Conservation (phyloP, 208 protist species). For the Trypanosoma rangeli region DNA sequence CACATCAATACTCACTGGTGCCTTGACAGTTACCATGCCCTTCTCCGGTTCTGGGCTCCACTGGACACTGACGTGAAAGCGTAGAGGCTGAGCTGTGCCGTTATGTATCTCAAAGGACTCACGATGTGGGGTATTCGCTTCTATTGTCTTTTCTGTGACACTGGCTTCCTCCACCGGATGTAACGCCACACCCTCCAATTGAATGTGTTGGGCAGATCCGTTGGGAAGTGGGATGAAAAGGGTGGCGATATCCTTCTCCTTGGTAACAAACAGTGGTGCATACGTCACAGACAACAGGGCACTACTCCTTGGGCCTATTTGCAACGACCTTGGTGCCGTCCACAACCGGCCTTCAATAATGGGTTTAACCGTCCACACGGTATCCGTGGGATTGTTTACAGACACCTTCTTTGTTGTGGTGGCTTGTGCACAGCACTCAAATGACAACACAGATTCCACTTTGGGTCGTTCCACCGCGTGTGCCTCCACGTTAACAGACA, state of each 20-base stretch:
- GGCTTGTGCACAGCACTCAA: conserved; percentile 81
- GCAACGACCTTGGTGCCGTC: conserved; percentile 51
- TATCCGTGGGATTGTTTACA: conserved; percentile 79
- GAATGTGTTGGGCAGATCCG: conserved; percentile 82
- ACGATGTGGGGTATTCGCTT: conserved; percentile 39
- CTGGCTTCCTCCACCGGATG: conserved; percentile 45
- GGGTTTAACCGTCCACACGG: conserved; percentile 86
- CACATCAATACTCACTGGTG: conserved; percentile 86
- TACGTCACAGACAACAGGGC: conserved; percentile 84
- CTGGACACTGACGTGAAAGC: conserved; percentile 83
- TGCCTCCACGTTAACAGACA: conserved; percentile 86
- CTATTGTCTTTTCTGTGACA: conserved; percentile 44
- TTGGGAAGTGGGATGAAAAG: conserved; percentile 94
- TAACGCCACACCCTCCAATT: conserved; percentile 72
- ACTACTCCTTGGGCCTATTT: conserved; percentile 71
- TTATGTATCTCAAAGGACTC: conserved; percentile 82
- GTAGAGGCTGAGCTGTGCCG: conserved; percentile 66
- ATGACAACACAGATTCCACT: conserved; percentile 69
- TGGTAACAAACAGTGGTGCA: conserved; percentile 79
- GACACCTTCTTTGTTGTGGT: conserved; percentile 60
- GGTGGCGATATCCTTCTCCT: conserved; percentile 57
- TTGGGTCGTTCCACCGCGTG: conserved; percentile 70
- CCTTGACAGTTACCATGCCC: conserved; percentile 53
- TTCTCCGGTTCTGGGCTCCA: conserved; percentile 68
- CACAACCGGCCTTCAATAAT: conserved; percentile 84